phyloP scores from a whole-genome alignment of 352 stramenopile species.

The Globisporangium cylindrosporum region DNA sequence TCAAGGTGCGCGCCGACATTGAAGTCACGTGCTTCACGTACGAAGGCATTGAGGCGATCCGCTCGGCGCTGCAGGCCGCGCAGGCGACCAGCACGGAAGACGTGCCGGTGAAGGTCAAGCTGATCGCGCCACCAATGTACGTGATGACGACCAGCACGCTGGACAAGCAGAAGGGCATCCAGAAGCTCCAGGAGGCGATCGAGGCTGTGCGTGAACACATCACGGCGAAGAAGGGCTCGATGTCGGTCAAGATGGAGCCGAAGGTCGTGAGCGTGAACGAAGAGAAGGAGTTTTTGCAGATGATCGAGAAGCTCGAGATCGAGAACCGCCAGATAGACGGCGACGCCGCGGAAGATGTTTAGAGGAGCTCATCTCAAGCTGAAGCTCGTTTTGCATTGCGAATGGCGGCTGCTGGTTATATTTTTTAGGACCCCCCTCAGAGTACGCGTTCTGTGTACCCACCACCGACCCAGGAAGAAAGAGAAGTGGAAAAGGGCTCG shows the following conservation, averaged over 20 bases:
- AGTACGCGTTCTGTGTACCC: background rate
- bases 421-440: slow-evolving; percentile 8
- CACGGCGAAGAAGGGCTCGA: slow-evolving; percentile 92
- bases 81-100: slow-evolving; percentile 87
- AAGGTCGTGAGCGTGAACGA: slow-evolving; percentile 99
- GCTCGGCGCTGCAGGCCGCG: slow-evolving; percentile 92
- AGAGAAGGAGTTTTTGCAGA: slow-evolving; percentile 98
- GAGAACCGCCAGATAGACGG: slow-evolving; percentile 99
- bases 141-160: slow-evolving; percentile 98
- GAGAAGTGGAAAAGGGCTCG: background rate
- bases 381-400: background rate
- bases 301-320: slow-evolving; percentile 98
- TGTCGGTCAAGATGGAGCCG: slow-evolving; percentile 98
- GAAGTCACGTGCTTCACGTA: slow-evolving; percentile 99
- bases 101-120: slow-evolving; percentile 96
- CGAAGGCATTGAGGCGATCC: slow-evolving; percentile 99
- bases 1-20: slow-evolving; percentile 99
- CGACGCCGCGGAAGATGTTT: slow-evolving; percentile 94
- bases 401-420: slow-evolving; percentile 2
- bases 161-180: slow-evolving; percentile 97
- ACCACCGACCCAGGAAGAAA: background rate
- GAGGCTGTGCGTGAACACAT: slow-evolving; percentile 94
- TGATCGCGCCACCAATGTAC: slow-evolving; percentile 99
- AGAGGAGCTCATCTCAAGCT: slow-evolving; percentile 13
- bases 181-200: slow-evolving; percentile 95